Conservation (phyloP, 805 yeast species). For the Pichia sporocuriosa region DNA sequence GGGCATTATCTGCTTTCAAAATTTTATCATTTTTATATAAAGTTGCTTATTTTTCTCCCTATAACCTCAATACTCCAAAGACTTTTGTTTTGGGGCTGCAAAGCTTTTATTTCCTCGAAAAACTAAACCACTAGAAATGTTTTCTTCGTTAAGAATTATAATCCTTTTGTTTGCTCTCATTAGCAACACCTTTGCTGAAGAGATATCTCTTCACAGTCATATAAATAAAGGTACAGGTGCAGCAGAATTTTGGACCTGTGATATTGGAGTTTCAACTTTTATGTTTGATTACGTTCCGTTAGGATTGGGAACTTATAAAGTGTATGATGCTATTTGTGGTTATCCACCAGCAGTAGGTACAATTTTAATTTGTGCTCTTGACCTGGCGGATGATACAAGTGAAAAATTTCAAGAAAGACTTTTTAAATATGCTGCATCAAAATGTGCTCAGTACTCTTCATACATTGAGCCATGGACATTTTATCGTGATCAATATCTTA, state of each 20-base stretch:
- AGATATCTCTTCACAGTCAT: neutral
- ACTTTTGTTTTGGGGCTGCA: too few relatives aligned
- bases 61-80: too few relatives aligned
- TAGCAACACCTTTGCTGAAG: neutral
- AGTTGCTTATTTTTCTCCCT: too few relatives aligned
- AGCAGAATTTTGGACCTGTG: constrained; percentile 16
- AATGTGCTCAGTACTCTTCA: constrained; percentile 10
- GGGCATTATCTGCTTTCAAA: too few relatives aligned
- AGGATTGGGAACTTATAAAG: constrained; percentile 1
- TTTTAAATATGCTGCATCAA: neutral
- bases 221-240: constrained; percentile 5
- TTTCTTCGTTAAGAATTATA: too few relatives aligned
- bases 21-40: too few relatives aligned
- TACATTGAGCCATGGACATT: constrained; percentile 17
- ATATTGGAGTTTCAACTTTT: constrained; percentile 3
- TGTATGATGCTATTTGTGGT: constrained; percentile 8
- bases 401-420: neutral
- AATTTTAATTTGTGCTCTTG: constrained; percentile 12
- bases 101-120: too few relatives aligned
- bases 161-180: neutral
- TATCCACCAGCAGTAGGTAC: constrained; percentile 19
- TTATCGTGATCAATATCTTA: constrained; percentile 21
- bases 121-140: too few relatives aligned
- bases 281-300: constrained; percentile 13
- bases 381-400: constrained; percentile 4